A percentile compares a stretch with the other conserved stretches of the same genome.
phyloP scores from a whole-genome alignment of 192 early-diverging fungal species.

The Coemansia interrupta region DNA sequence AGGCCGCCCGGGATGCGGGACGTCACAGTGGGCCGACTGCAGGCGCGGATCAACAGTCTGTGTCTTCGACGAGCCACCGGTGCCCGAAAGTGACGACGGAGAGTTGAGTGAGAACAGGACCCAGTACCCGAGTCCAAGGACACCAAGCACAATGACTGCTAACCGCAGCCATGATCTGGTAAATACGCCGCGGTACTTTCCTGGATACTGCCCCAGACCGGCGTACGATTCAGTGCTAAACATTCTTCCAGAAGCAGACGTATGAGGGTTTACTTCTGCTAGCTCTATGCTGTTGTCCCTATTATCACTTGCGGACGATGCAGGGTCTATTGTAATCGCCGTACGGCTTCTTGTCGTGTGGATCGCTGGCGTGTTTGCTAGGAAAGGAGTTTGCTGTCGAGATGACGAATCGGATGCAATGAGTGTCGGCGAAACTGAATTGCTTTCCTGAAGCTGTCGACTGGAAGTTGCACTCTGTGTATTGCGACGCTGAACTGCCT shows the following conservation, averaged over 20 bases:
- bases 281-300: slow-evolving; percentile 14
- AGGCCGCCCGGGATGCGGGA: slow-evolving; percentile 64
- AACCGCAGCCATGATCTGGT: slow-evolving; percentile 22
- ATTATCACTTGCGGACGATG: neutral
- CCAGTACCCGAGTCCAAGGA: slow-evolving; percentile 8
- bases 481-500: slow-evolving; percentile 21
- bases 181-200: slow-evolving; percentile 20
- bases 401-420: slow-evolving; percentile 15
- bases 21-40: slow-evolving; percentile 59
- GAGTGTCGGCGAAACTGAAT: neutral
- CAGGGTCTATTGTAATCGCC: neutral
- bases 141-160: slow-evolving; percentile 15
- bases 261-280: neutral
- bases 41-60: slow-evolving; percentile 34
- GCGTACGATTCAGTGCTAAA: slow-evolving; percentile 17
- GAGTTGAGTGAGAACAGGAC: neutral
- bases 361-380: slow-evolving; percentile 1
- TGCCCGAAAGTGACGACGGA: slow-evolving; percentile 1
- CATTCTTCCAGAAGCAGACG: slow-evolving; percentile 1
- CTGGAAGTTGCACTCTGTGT: slow-evolving; percentile 4
- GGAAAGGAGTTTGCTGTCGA: slow-evolving; percentile 6
- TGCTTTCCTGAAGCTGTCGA: slow-evolving; percentile 11
- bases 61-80: neutral
- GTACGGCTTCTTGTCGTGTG: neutral
- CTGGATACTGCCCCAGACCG: slow-evolving; percentile 42